phyloP scores from a whole-genome alignment of 1,139 yeast species.

The Saccharomycopsis hybrid region DNA sequence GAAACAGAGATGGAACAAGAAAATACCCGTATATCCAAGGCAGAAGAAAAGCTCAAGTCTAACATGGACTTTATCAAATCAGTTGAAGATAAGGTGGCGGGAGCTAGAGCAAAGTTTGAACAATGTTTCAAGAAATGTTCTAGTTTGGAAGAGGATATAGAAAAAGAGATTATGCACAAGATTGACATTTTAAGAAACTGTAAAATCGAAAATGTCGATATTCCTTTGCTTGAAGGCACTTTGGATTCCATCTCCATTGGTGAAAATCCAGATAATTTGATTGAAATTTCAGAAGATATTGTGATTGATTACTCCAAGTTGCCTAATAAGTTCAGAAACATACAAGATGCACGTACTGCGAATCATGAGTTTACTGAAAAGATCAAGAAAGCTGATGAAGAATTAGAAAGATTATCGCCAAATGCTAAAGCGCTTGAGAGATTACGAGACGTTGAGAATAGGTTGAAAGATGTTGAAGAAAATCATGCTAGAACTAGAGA shows the following conservation, averaged over 20 bases:
- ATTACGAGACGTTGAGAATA: slow-evolving; percentile 59
- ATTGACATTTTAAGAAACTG: slow-evolving; percentile 62
- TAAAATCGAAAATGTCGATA: slow-evolving; percentile 60
- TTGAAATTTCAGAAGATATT: slow-evolving; percentile 40
- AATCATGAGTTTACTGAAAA: slow-evolving; percentile 37
- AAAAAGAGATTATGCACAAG: slow-evolving; percentile 52
- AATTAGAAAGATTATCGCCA: slow-evolving; percentile 62
- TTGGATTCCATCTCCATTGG: slow-evolving; percentile 44
- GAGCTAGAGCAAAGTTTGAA: slow-evolving; percentile 32
- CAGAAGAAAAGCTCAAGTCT: slow-evolving; percentile 25
- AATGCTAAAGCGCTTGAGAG: slow-evolving; percentile 78
- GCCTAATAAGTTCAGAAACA: slow-evolving; percentile 36
- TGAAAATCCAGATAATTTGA: slow-evolving; percentile 34
- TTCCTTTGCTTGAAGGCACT: slow-evolving; percentile 61
- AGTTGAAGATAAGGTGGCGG: slow-evolving; percentile 27
- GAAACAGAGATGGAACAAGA: slow-evolving; percentile 44
- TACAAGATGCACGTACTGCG: slow-evolving; percentile 27
- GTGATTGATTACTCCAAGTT: slow-evolving; percentile 53
- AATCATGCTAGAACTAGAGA: slow-evolving; percentile 62
- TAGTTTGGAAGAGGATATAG: slow-evolving; percentile 45
- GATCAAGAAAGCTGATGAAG: slow-evolving; percentile 48
- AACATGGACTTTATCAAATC: slow-evolving; percentile 26
- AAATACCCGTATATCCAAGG: slow-evolving; percentile 24
- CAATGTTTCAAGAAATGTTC: slow-evolving; percentile 36
- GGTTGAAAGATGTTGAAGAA: slow-evolving; percentile 52